Conservation (phyloP, 139 green algal genomes). For the Spirogloea muscicola region DNA sequence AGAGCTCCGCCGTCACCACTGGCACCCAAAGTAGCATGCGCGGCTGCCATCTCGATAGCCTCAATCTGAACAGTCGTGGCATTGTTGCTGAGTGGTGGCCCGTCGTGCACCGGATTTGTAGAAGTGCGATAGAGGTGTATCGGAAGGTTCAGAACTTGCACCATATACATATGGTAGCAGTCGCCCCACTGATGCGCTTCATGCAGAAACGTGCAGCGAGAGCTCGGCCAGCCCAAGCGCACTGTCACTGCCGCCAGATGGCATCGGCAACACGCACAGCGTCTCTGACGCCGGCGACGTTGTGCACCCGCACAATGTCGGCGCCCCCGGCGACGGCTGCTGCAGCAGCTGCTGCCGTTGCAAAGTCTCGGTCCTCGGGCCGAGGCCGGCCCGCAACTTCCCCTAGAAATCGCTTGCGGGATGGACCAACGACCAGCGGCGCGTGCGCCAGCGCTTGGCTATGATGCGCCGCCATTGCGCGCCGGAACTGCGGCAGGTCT, state of each 20-base stretch:
- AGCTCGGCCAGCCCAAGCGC: no score
- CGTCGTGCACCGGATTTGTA: no score
- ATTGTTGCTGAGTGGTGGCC: no score
- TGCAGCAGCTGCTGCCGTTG: conserved; percentile 21
- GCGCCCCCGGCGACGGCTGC: conserved; percentile 30
- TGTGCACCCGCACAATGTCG: conserved; percentile 41
- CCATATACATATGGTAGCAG: no score
- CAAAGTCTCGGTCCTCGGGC: conserved; percentile 31
- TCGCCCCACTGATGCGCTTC: no score
- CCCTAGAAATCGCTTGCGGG: conserved; percentile 44
- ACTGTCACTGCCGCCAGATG: conserved; percentile 18
- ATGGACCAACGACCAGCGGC: conserved; percentile 38
- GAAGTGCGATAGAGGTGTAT: no score
- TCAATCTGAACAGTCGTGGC: no score
- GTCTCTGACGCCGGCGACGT: conserved; percentile 30
- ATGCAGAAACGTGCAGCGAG: no score
- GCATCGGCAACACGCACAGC: conserved; percentile 40
- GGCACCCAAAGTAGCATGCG: no score
- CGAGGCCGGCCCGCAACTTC: conserved; percentile 4
- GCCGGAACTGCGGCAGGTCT: conserved; percentile 6
- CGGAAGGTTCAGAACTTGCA: no score
- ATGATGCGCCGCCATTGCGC: neutral
- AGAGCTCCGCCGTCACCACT: no score
- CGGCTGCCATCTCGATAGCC: no score
- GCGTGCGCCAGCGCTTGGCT: conserved; percentile 6